Evolutionary conservation across 1,284 basidiomycete genomes (phyloP).

Genomic region (Phellopilus nigrolimitatus): DNA sequence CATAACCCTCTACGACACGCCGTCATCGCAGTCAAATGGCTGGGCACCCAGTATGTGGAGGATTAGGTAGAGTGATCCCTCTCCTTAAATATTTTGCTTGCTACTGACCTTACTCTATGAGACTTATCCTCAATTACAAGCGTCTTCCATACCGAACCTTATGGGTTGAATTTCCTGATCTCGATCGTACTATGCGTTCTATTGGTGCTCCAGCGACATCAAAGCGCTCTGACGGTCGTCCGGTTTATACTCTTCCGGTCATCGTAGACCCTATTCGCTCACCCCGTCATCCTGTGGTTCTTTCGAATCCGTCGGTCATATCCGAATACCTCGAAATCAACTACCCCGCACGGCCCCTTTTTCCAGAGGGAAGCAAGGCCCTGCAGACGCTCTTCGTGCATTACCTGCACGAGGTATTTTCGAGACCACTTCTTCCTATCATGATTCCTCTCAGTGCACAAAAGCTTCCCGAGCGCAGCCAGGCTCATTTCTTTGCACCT

Average conservation of each 20-base stretch:
- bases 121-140: slow-evolving; percentile 70
- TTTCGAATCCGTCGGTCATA: slow-evolving; percentile 56
- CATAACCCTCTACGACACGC: slow-evolving; percentile 64
- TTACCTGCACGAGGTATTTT: slow-evolving; percentile 60
- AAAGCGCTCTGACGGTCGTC: slow-evolving; percentile 47
- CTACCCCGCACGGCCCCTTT: slow-evolving; percentile 63
- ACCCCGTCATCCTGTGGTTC: slow-evolving; percentile 19
- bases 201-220: slow-evolving; percentile 57
- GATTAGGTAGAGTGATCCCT: slow-evolving; percentile 30
- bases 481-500: slow-evolving; percentile 41
- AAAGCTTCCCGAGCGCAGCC: slow-evolving; percentile 49
- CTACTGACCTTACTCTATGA: too few species aligned
- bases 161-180: slow-evolving; percentile 65
- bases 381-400: slow-evolving; percentile 65
- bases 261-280: slow-evolving; percentile 45
- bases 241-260: slow-evolving; percentile 62
- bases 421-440: slow-evolving; percentile 61
- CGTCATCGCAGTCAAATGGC: slow-evolving; percentile 48
- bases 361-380: slow-evolving; percentile 62
- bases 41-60: slow-evolving; percentile 74
- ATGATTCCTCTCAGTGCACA: slow-evolving; percentile 65
- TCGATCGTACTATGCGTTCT: slow-evolving; percentile 52
- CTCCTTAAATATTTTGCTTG: background rate
- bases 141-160: slow-evolving; percentile 59
- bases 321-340: slow-evolving; percentile 65